These are phyloP conservation scores for Dryadomyces quercivorus DNA, from an alignment of 2,329 filamentous ascomycete species.

Conservation along the genomic window DNA sequence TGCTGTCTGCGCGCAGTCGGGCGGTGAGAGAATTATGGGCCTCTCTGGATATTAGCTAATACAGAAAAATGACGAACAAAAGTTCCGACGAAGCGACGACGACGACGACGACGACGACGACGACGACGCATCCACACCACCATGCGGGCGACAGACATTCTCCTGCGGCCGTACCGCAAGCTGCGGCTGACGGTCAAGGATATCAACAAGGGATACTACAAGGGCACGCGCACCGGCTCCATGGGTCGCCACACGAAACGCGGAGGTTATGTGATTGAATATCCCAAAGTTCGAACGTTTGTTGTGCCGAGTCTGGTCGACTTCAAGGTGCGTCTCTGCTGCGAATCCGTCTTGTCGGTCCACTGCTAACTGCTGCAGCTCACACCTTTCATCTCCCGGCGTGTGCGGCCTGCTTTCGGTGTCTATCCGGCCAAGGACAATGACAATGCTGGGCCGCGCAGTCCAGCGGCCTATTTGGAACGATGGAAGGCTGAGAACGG, in stretches of 20 bases:
- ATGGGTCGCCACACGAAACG: constrained; percentile 77
- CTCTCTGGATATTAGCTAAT: not conserved
- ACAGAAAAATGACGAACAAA: not conserved
- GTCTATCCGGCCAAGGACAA: constrained; percentile 34
- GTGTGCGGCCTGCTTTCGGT: constrained; percentile 37
- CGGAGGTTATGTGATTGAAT: constrained; percentile 78
- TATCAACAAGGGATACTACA: constrained; percentile 90
- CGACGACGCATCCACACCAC: constrained; percentile 12
- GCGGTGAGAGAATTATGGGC: constrained; percentile 7
- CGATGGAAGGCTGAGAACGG: constrained; percentile 60
- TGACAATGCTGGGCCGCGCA: constrained; percentile 39
- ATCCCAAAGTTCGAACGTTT: constrained; percentile 80
- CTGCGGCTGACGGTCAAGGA: constrained; percentile 83
- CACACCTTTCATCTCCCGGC: constrained; percentile 63
- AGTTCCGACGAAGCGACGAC: not conserved
- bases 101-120: not conserved
- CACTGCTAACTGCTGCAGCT: constrained; percentile 38
- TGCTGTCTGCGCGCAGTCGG: not conserved
- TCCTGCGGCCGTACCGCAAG: constrained; percentile 60
- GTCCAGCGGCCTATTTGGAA: constrained; percentile 49
- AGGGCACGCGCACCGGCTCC: constrained; percentile 79
- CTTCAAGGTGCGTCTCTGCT: constrained; percentile 50
- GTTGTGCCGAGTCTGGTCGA: constrained; percentile 54
- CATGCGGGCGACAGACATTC: constrained; percentile 57
- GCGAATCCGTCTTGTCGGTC: not conserved